phyloP scores from a whole-genome alignment of 352 stramenopile species.

The Pythium grandisporangium region DNA sequence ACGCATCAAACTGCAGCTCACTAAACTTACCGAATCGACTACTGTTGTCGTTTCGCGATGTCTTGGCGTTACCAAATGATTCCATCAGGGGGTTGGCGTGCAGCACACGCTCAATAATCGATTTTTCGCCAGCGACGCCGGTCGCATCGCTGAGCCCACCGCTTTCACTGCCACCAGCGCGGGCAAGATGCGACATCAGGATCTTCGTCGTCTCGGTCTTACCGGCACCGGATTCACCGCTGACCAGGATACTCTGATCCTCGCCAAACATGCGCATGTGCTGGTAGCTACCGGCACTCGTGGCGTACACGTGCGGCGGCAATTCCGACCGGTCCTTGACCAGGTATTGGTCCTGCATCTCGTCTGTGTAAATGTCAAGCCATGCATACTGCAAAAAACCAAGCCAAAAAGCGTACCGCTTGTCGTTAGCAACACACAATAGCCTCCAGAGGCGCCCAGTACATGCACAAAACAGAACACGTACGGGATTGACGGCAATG shows the following conservation, averaged over 20 bases:
- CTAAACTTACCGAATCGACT: slow-evolving; percentile 95
- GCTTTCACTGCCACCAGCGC: slow-evolving; percentile 30
- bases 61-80: slow-evolving; percentile 96
- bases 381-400: slow-evolving; percentile 71
- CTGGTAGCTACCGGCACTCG: slow-evolving; percentile 63
- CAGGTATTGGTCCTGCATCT: slow-evolving; percentile 75
- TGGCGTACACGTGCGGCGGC: slow-evolving; percentile 77
- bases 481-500: slow-evolving; percentile 95
- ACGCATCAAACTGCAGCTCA: slow-evolving; percentile 91
- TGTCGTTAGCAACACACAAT: not conserved
- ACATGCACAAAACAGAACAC: slow-evolving; percentile 11
- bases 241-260: slow-evolving; percentile 77
- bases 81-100: slow-evolving; percentile 86
- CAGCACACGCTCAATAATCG: slow-evolving; percentile 78
- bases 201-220: slow-evolving; percentile 97
- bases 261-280: slow-evolving; percentile 80
- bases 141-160: slow-evolving; percentile 19
- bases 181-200: slow-evolving; percentile 91
- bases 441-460: not conserved
- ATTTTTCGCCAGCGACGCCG: slow-evolving; percentile 27
- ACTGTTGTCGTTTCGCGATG: slow-evolving; percentile 94
- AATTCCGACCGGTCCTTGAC: slow-evolving; percentile 57
- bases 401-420: not conserved
- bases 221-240: slow-evolving; percentile 86
- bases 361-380: slow-evolving; percentile 84